Evolutionary conservation across 768 basidiomycete species (phyloP), one percentile per base, ranked within the genome.

Genomic region (Trametes punicea): DNA sequence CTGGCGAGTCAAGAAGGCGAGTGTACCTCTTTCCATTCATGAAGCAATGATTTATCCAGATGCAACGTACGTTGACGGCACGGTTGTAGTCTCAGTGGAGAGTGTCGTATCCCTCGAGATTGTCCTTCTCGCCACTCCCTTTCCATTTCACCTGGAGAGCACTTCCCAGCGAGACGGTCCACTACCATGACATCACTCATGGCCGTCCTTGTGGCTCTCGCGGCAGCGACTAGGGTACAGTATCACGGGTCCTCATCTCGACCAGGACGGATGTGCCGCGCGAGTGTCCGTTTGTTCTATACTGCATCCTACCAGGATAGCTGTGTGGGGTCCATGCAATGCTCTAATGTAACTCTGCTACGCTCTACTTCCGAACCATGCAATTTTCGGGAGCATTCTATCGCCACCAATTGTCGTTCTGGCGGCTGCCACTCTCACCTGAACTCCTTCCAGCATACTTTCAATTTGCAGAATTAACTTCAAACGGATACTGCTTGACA

Each of bases 1-100:
- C n/a, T 60, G 59, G 59, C 27, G 59, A n/a, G 54, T 60, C 5
- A 30, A 41, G 38, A 55, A 39, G 49, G 59, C 48, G 27, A 51
- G 53, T 42, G 21, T 13, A 5, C n/a, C 34, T 11, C 10, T 4
- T 18, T 36, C 26, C 27, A 20, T 3, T 11, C 13, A 16, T 16
- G 16, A 25, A 18, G 7, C 21, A 10, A 9, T 5, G 7, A 6
- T 15, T 30, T 2, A 41, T 30, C 27, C 8, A 21, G 23, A 7
- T 4, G 6, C 27, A 13, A 4, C n/a, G 2, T 40, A 55, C 47
- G 48, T 41, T 11, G 44, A 56, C 18, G 55, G 59, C 6, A 50
- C 21, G 2, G 48, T 29, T 29, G 36, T 60, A 20, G 9, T 31
- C 4, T 27, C 44, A 15, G n/a, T n/a, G n/a, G 39, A 53, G 8